A percentile compares a stretch with the other conserved stretches of the same genome.
phyloP scores from a whole-genome alignment of 495 filamentous ascomycete species.

The Parachaetomium inaequale region DNA sequence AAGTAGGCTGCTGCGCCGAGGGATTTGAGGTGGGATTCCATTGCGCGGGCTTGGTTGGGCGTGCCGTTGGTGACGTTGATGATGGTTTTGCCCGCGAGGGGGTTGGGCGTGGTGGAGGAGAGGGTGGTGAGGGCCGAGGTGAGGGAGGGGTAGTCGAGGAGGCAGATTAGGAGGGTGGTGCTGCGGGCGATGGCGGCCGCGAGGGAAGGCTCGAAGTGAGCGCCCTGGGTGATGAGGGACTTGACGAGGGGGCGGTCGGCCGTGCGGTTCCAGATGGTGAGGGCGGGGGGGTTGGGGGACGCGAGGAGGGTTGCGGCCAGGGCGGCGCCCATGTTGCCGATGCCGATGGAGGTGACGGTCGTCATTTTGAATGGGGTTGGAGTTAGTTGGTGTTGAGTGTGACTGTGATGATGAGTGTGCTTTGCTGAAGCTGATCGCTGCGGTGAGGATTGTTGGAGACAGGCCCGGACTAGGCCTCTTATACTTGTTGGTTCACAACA shows the following conservation, averaged over 20 bases:
- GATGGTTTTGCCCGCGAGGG: slow-evolving; percentile 18
- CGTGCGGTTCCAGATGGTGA: slow-evolving; percentile 25
- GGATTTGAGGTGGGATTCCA: background rate
- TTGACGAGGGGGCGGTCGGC: slow-evolving; percentile 12
- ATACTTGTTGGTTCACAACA: background rate
- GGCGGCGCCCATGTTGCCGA: slow-evolving; percentile 25
- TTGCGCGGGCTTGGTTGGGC: slow-evolving; percentile 14
- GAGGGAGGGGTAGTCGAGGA: slow-evolving; percentile 20
- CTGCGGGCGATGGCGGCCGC: slow-evolving; percentile 6
- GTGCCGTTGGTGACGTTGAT: slow-evolving; percentile 28
- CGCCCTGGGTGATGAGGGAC: slow-evolving; percentile 7
- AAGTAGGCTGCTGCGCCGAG: slow-evolving; percentile 12
- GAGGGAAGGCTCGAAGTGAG: slow-evolving; percentile 4
- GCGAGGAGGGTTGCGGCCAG: slow-evolving; percentile 10
- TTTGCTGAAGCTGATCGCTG: background rate
- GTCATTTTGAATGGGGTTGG: background rate
- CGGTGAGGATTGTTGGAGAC: background rate
- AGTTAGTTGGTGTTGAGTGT: background rate
- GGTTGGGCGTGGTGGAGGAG: slow-evolving; percentile 2
- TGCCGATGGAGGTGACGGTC: slow-evolving; percentile 21
- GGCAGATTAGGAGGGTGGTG: slow-evolving; percentile 14
- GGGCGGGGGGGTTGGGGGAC: background rate
- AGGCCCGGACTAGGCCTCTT: background rate
- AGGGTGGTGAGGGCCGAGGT: background rate
- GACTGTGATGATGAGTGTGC: background rate